A percentile compares a stretch with the other conserved stretches of the same genome.
Evolutionary conservation across 768 basidiomycete genomes (phyloP).

Genomic region (Boletus barrowsii): DNA sequence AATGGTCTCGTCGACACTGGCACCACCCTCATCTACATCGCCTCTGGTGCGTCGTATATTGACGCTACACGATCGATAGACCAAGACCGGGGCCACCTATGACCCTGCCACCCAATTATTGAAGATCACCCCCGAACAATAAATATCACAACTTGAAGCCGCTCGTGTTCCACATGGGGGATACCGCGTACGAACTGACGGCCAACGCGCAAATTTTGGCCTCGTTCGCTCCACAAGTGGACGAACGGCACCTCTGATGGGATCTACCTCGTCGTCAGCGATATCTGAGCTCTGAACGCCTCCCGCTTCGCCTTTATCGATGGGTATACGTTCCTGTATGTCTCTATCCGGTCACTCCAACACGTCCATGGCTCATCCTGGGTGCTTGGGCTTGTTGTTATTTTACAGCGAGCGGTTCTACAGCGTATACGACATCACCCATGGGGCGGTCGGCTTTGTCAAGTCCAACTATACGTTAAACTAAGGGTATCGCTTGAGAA

Average conservation of each 20-base stretch:
- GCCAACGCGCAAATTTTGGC: not conserved
- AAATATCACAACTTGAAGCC: not conserved
- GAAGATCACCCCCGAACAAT: not conserved
- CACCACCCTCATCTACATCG: not conserved
- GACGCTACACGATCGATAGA: not conserved
- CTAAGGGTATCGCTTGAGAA: too few species aligned
- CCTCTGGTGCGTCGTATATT: not conserved
- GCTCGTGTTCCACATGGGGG: not conserved
- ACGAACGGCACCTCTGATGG: not conserved
- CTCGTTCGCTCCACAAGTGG: not conserved
- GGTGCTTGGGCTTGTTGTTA: not conserved
- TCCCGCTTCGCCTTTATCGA: not conserved
- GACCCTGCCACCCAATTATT: not conserved
- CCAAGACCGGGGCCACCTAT: not conserved
- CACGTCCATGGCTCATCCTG: not conserved
- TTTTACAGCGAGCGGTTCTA: not conserved
- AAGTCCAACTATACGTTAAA: not conserved
- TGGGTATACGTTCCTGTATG: not conserved
- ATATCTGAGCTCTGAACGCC: rapidly evolving
- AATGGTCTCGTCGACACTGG: not conserved
- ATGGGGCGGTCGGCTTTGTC: not conserved
- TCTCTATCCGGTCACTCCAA: not conserved
- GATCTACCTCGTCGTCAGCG: not conserved
- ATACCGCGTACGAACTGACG: not conserved
- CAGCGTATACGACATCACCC: not conserved